Conservation (phyloP, 169 alveolate genomes). For the Plasmodium ovale region DNA sequence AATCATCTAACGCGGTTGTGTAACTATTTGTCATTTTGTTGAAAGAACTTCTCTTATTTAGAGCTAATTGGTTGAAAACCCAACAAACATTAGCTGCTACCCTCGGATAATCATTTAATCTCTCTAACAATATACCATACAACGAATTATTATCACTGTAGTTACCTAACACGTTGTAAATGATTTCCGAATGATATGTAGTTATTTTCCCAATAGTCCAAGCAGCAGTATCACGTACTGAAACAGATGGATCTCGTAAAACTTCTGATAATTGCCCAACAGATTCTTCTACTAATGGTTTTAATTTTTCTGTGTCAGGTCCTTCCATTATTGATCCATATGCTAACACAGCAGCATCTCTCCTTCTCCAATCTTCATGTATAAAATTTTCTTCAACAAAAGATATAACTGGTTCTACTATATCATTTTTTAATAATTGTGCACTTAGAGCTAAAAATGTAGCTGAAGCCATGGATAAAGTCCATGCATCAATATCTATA, state of each 20-base stretch:
- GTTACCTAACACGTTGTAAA: constrained; percentile 86
- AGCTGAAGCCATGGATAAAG: constrained; percentile 95
- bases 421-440: constrained; percentile 91
- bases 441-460: constrained; percentile 92
- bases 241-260: constrained; percentile 90
- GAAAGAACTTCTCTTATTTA: constrained; percentile 62
- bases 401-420: constrained; percentile 89
- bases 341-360: constrained; percentile 95
- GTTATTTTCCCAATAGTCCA: constrained; percentile 95
- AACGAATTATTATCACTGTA: constrained; percentile 80
- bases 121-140: constrained; percentile 81
- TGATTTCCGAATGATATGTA: constrained; percentile 89
- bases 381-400: constrained; percentile 90
- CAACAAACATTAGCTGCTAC: constrained; percentile 87
- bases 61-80: constrained; percentile 84
- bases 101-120: constrained; percentile 84
- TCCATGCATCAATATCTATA: constrained; percentile 92
- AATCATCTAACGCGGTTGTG: constrained; percentile 76
- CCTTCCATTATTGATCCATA: constrained; percentile 94
- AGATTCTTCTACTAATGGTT: constrained; percentile 89
- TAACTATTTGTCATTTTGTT: constrained; percentile 53
- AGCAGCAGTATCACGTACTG: constrained; percentile 95
- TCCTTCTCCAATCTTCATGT: constrained; percentile 90
- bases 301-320: constrained; percentile 91
- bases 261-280: constrained; percentile 89